These are phyloP conservation scores for Aleurites moluccanus DNA, from an alignment of 441 rosid genomes.

Conservation along the genomic window DNA sequence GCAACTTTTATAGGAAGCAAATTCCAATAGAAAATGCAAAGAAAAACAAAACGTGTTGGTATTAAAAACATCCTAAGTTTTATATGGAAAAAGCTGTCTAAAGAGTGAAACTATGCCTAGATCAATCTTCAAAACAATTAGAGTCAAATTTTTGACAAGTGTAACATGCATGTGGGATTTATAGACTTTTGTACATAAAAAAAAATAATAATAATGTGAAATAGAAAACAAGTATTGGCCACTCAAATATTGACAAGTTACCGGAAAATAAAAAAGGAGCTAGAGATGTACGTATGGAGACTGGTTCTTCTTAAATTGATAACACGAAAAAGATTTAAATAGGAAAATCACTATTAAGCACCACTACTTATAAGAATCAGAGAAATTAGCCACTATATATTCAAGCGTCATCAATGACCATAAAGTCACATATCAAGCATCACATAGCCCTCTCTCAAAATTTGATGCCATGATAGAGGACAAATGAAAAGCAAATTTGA, in stretches of 20 bases:
- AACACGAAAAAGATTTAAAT: conserved; percentile 13
- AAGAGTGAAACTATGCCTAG: neutral
- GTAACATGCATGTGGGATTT: neutral
- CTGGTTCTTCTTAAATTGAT: neutral
- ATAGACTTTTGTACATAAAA: neutral
- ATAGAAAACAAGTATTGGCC: neutral
- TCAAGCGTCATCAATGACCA: conserved; percentile 12
- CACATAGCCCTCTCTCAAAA: neutral
- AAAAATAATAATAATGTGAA: neutral
- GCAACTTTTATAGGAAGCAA: conserved; percentile 23
- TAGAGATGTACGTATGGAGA: neutral
- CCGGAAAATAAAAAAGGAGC: neutral
- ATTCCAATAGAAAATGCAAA: conserved; percentile 8
- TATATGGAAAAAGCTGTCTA: neutral
- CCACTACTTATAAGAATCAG: neutral
- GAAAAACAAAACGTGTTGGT: conserved; percentile 34
- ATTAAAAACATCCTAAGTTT: conserved; percentile 11
- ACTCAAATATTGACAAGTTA: neutral
- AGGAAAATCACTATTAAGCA: conserved; percentile 13
- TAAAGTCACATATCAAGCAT: neutral
- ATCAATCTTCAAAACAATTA: conserved; percentile 7
- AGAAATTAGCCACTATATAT: conserved; percentile 18
- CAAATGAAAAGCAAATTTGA: conserved; percentile 7
- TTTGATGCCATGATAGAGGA: neutral
- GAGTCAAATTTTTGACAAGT: conserved; percentile 7